These are phyloP conservation scores for Filosporella fistucella DNA, from an alignment of 495 filamentous ascomycete species.

Conservation along the genomic window DNA sequence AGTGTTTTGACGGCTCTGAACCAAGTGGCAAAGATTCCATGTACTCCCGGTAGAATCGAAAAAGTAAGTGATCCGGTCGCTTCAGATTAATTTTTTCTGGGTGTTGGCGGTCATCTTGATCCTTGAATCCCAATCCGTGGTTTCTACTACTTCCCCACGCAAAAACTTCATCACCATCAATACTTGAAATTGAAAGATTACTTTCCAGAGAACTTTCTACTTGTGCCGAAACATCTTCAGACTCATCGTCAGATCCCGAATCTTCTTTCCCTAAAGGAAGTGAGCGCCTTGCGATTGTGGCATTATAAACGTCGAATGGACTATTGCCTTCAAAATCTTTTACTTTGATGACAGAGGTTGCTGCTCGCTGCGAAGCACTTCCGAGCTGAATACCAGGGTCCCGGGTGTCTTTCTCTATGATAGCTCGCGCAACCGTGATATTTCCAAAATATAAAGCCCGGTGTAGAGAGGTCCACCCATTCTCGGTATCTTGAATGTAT, in stretches of 20 bases:
- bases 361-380: conserved; percentile 34
- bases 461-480: conserved; percentile 93
- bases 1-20: conserved; percentile 24
- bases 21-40: conserved; percentile 22
- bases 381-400: conserved; percentile 51
- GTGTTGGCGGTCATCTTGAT: conserved; percentile 89
- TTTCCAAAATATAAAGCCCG: conserved; percentile 92
- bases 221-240: conserved; percentile 28
- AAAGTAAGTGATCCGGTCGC: conserved; percentile 75
- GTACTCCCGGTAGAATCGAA: conserved; percentile 61
- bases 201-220: conserved; percentile 24
- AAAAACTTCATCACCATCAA: conserved; percentile 77
- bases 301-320: conserved; percentile 85
- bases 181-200: conserved; percentile 8
- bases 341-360: conserved; percentile 73
- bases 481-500: conserved; percentile 81
- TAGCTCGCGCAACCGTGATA: conserved; percentile 72
- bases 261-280: conserved; percentile 28
- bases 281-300: conserved; percentile 65
- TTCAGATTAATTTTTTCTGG: conserved; percentile 76
- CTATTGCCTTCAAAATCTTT: conserved; percentile 95
- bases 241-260: conserved; percentile 30
- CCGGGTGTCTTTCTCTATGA: conserved; percentile 69
- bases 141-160: conserved; percentile 96
- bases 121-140: conserved; percentile 82